Percentiles rank a stretch among this genome's conserved stretches.
Evolutionary conservation across 345 rosid genomes (phyloP).

Genomic region (Carallia pectinifolia): DNA sequence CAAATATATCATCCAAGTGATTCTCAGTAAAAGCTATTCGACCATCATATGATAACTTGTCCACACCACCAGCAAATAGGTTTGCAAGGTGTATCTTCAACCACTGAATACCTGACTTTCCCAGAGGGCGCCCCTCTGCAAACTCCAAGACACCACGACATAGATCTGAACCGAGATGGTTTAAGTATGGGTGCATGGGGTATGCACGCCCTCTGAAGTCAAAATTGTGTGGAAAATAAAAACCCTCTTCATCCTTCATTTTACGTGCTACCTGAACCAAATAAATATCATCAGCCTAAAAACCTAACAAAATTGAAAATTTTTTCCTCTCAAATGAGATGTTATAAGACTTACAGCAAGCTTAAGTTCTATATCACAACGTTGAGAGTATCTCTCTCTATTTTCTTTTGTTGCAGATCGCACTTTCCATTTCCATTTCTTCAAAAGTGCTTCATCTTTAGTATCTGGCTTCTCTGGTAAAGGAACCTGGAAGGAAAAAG

Average conservation of each 20-base stretch:
- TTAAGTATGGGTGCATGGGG: conserved; percentile 86
- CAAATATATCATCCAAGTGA: conserved; percentile 74
- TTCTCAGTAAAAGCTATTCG: conserved; percentile 67
- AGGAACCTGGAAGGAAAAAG: conserved; percentile 52
- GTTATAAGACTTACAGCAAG: conserved; percentile 54
- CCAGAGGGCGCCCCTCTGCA: conserved; percentile 74
- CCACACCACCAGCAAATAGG: conserved; percentile 80
- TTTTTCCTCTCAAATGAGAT: conserved; percentile 7
- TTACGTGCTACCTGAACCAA: conserved; percentile 65
- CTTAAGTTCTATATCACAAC: conserved; percentile 81
- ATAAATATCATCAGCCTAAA: conserved; percentile 18
- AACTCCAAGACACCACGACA: conserved; percentile 84
- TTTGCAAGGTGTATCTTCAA: conserved; percentile 81
- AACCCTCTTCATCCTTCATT: conserved; percentile 80
- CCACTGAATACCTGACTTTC: conserved; percentile 72
- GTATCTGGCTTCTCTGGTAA: conserved; percentile 75
- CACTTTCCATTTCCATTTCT: conserved; percentile 76
- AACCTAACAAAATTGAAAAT: conserved; percentile 18
- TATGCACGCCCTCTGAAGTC: conserved; percentile 93
- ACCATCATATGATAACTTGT: conserved; percentile 66
- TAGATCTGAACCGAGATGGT: conserved; percentile 89
- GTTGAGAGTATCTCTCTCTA: conserved; percentile 73
- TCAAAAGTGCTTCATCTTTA: conserved; percentile 59
- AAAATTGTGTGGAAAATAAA: conserved; percentile 77
- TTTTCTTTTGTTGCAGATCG: conserved; percentile 57